Evolutionary conservation across 2,329 filamentous ascomycete genomes (phyloP).

Genomic region (Penicillium glabrum): DNA sequence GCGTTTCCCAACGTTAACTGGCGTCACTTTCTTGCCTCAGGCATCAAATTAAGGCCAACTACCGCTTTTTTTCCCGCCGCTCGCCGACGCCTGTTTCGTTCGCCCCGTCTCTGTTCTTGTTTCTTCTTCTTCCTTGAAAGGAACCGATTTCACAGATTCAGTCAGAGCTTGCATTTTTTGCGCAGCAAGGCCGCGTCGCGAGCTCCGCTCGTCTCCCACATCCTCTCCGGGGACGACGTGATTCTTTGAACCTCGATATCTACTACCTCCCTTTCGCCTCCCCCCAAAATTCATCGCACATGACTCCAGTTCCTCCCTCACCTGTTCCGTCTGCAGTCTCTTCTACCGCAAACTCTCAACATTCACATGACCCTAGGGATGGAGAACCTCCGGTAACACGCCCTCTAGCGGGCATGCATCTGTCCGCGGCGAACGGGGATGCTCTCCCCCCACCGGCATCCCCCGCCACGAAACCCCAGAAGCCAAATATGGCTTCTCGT

Average conservation of each 20-base stretch:
- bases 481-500: constrained; percentile 45
- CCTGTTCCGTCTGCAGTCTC: constrained; percentile 47
- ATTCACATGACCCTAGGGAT: constrained; percentile 39
- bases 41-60: constrained; percentile 7
- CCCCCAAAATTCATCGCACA: constrained; percentile 34
- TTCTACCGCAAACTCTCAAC: constrained; percentile 41
- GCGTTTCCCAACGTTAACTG: constrained; percentile 7
- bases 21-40: constrained; percentile 22
- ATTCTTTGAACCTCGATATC: constrained; percentile 6
- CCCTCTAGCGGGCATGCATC: constrained; percentile 44
- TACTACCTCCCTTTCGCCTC: neutral
- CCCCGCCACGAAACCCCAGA: constrained; percentile 33
- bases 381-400: constrained; percentile 44
- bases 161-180: neutral
- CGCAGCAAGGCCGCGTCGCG: constrained; percentile 12
- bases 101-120: neutral
- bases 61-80: constrained; percentile 16
- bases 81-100: neutral
- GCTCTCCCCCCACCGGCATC: constrained; percentile 28
- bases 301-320: constrained; percentile 42
- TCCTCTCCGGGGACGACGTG: constrained; percentile 23
- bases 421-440: constrained; percentile 39
- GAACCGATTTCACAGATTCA: constrained; percentile 2
- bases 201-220: constrained; percentile 15
- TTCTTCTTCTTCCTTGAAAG: constrained; percentile 4